A percentile compares a stretch with the other conserved stretches of the same genome.
phyloP scores from a whole-genome alignment of 176 grass and related monocot species.

The Oryza officinalis region DNA sequence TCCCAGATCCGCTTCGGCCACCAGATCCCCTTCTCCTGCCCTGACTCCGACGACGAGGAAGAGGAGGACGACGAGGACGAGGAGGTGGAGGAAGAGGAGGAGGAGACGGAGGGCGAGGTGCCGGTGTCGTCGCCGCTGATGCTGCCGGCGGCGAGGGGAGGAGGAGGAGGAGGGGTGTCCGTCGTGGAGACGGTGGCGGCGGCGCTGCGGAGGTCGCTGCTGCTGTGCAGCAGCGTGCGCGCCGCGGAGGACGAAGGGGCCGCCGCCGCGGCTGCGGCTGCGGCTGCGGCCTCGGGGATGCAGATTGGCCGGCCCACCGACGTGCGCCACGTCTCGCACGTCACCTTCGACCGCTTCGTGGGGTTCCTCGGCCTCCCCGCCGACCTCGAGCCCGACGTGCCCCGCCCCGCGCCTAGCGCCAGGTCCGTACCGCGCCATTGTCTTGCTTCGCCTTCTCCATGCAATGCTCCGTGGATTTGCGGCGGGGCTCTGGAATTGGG shows the following conservation, averaged over 20 bases:
- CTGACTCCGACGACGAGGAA: slow-evolving; percentile 49
- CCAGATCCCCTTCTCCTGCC: slow-evolving; percentile 46
- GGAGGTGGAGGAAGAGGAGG: slow-evolving; percentile 29
- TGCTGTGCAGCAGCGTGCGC: slow-evolving; percentile 76
- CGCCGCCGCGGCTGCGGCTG: neutral
- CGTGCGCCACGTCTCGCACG: slow-evolving; percentile 89
- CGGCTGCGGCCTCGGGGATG: slow-evolving; percentile 38
- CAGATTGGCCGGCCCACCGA: slow-evolving; percentile 89
- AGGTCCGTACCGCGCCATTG: slow-evolving; percentile 44
- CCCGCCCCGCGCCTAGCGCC: slow-evolving; percentile 69
- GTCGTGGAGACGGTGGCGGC: slow-evolving; percentile 67
- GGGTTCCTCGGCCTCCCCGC: slow-evolving; percentile 96
- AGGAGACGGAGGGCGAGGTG: slow-evolving; percentile 28
- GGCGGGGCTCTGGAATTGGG: neutral
- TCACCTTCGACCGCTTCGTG: slow-evolving; percentile 92
- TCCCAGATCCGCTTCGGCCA: slow-evolving; percentile 64
- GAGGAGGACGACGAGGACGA: slow-evolving; percentile 30
- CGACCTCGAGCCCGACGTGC: slow-evolving; percentile 87
- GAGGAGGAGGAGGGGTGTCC: slow-evolving; percentile 54
- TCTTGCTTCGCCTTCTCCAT: neutral
- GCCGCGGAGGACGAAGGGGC: slow-evolving; percentile 42
- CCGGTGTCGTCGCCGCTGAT: slow-evolving; percentile 69
- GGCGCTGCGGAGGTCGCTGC: slow-evolving; percentile 85
- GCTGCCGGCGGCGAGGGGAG: slow-evolving; percentile 22
- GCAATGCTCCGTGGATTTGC: neutral